Evolutionary conservation across 2,329 filamentous ascomycete genomes (phyloP), one percentile per base, ranked within the genome.

Genomic region (Cordyceps cicadae): DNA sequence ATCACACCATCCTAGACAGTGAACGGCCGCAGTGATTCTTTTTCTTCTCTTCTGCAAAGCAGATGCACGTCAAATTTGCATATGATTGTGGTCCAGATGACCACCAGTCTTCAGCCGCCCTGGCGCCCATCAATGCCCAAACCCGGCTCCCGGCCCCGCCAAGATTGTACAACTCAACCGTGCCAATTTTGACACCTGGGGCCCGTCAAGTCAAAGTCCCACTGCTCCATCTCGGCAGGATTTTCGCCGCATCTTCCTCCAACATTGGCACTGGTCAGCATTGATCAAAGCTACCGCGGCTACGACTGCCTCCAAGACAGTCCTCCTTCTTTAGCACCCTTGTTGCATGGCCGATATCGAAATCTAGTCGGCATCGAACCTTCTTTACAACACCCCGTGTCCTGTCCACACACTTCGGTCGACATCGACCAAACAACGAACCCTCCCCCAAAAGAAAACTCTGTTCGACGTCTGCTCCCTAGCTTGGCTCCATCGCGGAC

Each of bases 381-480:
- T 7, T 26, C 15, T n/a, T 15, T 15, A 5, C 14, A 11, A 32
- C 14, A 50, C 1, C 17, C 17, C 6, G 8, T 19, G 5, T 8
- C n/a, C 34, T 29, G 4, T 19, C 29, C 43, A 6, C 17, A 9
- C 29, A 29, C 29, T 19, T 21, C 15, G 17, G 21, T 56, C 24
- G 29, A 56, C 24, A 24, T 56, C 41, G 39, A 46, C 15, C 51
- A 26, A 26, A 41, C n/a, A 14, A 48, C 39, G 24, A n/a, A n/a
- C n/a, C n/a, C n/a, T n/a, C 39, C 26, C 11, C 26, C 21, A 32
- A 14, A 19, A 5, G 17, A 43, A 52, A 59, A 59, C 56, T 59
- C 56, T 59, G 56, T 59, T 59, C 26, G 48, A 52, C 48, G 56
- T 59, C 56, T 45, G 26, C 26, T 7, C n/a, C 34, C 43, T 52